Conservation (phyloP, 2,329 filamentous ascomycete species). For the Aureobasidium uvarum region DNA sequence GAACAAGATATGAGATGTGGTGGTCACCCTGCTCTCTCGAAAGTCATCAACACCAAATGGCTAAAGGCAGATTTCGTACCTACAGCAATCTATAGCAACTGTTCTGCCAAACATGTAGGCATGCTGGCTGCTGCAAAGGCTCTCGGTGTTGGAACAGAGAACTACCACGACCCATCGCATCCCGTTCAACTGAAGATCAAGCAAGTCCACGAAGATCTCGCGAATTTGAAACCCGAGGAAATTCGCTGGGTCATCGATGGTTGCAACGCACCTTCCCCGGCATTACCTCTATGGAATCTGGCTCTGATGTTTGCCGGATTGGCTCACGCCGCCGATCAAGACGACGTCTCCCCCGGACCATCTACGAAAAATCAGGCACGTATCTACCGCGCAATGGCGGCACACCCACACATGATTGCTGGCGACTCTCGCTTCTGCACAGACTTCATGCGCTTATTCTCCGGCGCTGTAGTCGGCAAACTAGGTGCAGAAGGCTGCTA, state of each 20-base stretch:
- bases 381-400: conserved; percentile 47
- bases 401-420: conserved; percentile 47
- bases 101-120: conserved; percentile 14
- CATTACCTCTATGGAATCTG: conserved; percentile 42
- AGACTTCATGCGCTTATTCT: conserved; percentile 44
- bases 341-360: background rate
- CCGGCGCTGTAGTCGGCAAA: conserved; percentile 47
- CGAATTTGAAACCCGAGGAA: conserved; percentile 33
- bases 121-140: conserved; percentile 7
- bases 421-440: conserved; percentile 52
- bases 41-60: background rate
- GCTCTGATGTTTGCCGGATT: conserved; percentile 42
- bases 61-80: background rate
- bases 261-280: conserved; percentile 51
- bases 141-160: background rate
- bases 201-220: conserved; percentile 34
- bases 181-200: conserved; percentile 42
- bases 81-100: background rate
- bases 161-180: background rate
- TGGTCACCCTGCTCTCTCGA: conserved; percentile 2
- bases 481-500: conserved; percentile 53
- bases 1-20: conserved; percentile 1
- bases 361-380: conserved; percentile 35
- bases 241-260: conserved; percentile 49
- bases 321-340: conserved; percentile 38